phyloP scores from a whole-genome alignment of 495 filamentous ascomycete genomes.

The Aspergillus nanangensis region DNA sequence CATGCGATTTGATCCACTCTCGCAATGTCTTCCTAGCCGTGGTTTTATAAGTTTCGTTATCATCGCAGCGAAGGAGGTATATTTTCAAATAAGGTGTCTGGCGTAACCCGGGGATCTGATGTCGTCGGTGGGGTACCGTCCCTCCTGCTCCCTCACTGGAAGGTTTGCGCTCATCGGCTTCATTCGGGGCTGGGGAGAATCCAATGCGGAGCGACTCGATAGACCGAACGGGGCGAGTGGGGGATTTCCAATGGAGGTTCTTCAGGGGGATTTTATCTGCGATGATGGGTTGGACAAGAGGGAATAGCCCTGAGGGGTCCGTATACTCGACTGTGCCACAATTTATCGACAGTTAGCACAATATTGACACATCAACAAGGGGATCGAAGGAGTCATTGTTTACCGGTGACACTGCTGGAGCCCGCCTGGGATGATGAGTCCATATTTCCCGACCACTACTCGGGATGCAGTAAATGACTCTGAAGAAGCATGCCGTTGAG shows the following conservation, averaged over 20 bases:
- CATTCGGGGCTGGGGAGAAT: slow-evolving; percentile 55
- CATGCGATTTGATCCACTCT: slow-evolving; percentile 86
- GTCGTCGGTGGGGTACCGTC: slow-evolving; percentile 61
- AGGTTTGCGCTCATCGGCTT: slow-evolving; percentile 25
- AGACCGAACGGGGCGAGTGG: slow-evolving; percentile 81
- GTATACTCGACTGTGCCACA: slow-evolving; percentile 58
- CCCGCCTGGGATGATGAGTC: slow-evolving; percentile 41
- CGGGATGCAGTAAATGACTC: slow-evolving; percentile 19
- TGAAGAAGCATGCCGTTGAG: slow-evolving; percentile 29
- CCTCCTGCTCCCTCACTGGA: slow-evolving; percentile 29
- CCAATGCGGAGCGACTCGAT: slow-evolving; percentile 91
- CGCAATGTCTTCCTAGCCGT: slow-evolving; percentile 70
- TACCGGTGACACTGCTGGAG: slow-evolving; percentile 51
- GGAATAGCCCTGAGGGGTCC: slow-evolving; percentile 84
- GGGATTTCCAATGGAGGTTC: slow-evolving; percentile 95
- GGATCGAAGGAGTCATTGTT: neutral
- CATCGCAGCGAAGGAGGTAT: slow-evolving; percentile 83
- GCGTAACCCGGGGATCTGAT: slow-evolving; percentile 92
- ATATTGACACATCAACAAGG: neutral
- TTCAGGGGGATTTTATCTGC: slow-evolving; percentile 78
- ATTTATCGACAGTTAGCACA: slow-evolving; percentile 3
- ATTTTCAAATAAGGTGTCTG: slow-evolving; percentile 94
- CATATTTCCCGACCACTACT: slow-evolving; percentile 37
- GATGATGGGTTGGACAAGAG: slow-evolving; percentile 71
- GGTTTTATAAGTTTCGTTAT: slow-evolving; percentile 87